Evolutionary conservation across 139 green algal genomes (phyloP).

Genomic region (Desmodesmus armatus): DNA sequence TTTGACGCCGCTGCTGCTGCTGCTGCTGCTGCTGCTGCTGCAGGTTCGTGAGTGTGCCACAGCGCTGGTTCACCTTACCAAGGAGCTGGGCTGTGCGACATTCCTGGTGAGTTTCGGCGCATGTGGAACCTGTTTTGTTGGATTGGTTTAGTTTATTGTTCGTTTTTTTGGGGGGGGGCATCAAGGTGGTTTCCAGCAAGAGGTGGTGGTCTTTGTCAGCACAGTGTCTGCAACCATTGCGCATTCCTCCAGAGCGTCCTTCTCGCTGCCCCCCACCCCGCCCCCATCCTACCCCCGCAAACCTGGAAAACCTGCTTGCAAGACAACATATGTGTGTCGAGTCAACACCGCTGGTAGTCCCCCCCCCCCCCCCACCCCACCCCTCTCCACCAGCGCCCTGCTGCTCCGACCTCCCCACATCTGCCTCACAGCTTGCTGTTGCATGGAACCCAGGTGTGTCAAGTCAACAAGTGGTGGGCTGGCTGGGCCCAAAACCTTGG

Average conservation of each 20-base stretch:
- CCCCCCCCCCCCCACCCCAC: too few species aligned
- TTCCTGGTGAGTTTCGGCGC: conserved; percentile 81
- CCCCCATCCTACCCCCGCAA: not conserved
- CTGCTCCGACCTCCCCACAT: too few species aligned
- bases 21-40: conserved; percentile 31
- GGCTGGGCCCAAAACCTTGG: conserved; percentile 91
- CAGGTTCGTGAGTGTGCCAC: conserved; percentile 93
- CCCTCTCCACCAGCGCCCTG: too few species aligned
- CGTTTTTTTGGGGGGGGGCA: too few species aligned
- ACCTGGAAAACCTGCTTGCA: too few species aligned
- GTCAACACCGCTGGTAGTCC: too few species aligned
- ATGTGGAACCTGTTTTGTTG: not conserved
- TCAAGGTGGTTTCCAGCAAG: too few species aligned
- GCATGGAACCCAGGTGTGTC: conserved; percentile 58
- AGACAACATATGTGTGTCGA: too few species aligned
- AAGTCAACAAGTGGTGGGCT: conserved; percentile 85
- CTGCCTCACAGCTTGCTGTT: too few species aligned
- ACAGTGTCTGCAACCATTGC: too few species aligned
- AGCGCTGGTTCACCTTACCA: conserved; percentile 83
- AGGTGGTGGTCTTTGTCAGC: too few species aligned
- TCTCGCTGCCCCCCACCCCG: not conserved
- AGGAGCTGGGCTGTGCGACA: conserved; percentile 72
- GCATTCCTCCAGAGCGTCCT: not conserved
- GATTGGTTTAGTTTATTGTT: too few species aligned
- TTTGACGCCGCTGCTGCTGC: conserved; percentile 12